phyloP scores from a whole-genome alignment of 169 alveolate species.

The Eimeria falciformis region DNA sequence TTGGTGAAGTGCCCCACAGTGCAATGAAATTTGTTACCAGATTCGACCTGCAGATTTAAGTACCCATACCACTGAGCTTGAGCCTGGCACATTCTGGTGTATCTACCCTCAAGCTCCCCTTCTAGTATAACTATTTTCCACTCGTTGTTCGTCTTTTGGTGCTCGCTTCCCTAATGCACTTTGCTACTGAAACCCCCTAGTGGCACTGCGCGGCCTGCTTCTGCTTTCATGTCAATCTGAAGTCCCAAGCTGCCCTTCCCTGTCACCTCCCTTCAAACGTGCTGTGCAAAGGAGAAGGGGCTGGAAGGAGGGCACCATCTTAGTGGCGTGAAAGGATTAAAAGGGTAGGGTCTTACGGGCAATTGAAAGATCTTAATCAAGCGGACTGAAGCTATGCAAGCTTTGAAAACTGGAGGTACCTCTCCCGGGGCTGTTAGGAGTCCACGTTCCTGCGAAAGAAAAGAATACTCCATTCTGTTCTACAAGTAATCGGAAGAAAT shows the following conservation, averaged over 20 bases:
- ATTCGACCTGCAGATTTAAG: constrained; percentile 9
- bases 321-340: background rate
- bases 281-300: too few species aligned
- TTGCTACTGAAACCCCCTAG: too few species aligned
- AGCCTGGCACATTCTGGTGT: too few species aligned
- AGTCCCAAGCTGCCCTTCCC: too few species aligned
- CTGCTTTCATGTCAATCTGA: too few species aligned
- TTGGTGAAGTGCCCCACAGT: constrained; percentile 73
- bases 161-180: too few species aligned
- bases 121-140: too few species aligned
- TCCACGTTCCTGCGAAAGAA: constrained; percentile 57
- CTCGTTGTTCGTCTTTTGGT: too few species aligned
- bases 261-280: too few species aligned
- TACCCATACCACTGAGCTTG: background rate
- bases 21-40: constrained; percentile 49
- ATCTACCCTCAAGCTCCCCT: too few species aligned
- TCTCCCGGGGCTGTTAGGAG: constrained; percentile 19
- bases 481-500: background rate
- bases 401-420: background rate
- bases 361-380: background rate
- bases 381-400: constrained; percentile 55
- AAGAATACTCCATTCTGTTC: background rate
- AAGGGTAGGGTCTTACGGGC: background rate
- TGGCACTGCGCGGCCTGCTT: too few species aligned
- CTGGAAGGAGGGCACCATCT: background rate